Percentiles rank a stretch among this genome's conserved stretches.
These are phyloP conservation scores for Santalum album DNA, from an alignment of 164 flowering plant species.

Conservation along the genomic window DNA sequence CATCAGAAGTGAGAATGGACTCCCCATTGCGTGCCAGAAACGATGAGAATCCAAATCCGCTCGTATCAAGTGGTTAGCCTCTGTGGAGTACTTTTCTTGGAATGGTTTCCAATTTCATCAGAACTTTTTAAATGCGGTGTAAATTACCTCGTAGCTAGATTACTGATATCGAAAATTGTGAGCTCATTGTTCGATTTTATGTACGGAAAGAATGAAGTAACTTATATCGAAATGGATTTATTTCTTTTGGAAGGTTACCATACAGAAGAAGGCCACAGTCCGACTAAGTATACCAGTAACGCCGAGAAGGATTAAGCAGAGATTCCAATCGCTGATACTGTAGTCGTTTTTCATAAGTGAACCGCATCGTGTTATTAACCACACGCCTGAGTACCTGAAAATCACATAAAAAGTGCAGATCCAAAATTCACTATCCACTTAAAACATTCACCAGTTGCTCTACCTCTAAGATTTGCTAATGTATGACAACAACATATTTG, in stretches of 20 bases:
- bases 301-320: constrained; percentile 26
- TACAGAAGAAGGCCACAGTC: constrained; percentile 28
- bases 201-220: not conserved
- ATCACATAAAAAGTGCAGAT: not conserved
- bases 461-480: not conserved
- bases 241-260: constrained; percentile 41
- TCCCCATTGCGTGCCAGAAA: too few species aligned
- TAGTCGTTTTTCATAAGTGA: constrained; percentile 27
- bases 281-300: constrained; percentile 33
- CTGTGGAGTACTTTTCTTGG: too few species aligned
- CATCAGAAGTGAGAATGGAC: too few species aligned
- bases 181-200: not conserved
- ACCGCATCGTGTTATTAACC: constrained; percentile 62
- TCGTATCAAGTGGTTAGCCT: too few species aligned
- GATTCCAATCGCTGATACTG: constrained; percentile 33
- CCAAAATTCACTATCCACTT: not conserved
- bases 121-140: too few species aligned
- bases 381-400: constrained; percentile 57
- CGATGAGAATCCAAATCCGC: too few species aligned
- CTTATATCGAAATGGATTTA: constrained; percentile 8
- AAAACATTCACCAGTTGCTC: not conserved
- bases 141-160: too few species aligned
- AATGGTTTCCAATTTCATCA: too few species aligned
- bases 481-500: not conserved
- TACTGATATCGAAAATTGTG: too few species aligned